These are phyloP conservation scores for Fraxinus nigra DNA, from an alignment of 305 asterid genomes.

Conservation along the genomic window DNA sequence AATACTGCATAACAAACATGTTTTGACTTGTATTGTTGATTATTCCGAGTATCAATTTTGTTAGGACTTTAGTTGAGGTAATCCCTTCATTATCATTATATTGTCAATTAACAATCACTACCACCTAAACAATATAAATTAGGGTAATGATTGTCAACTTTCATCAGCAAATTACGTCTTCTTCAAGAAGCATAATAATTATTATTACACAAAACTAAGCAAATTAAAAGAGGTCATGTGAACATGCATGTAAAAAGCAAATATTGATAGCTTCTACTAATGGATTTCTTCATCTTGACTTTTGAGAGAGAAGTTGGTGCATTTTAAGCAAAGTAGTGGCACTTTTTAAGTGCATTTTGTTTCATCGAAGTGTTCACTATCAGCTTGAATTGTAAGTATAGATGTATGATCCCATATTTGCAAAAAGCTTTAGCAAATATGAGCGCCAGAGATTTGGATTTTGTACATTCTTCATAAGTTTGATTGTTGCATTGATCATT, in stretches of 20 bases:
- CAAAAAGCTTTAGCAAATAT: constrained; percentile 58
- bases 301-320: neutral
- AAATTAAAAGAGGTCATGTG: neutral
- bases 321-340: constrained; percentile 29
- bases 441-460: constrained; percentile 57
- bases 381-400: constrained; percentile 23
- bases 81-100: constrained; percentile 30
- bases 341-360: constrained; percentile 5
- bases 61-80: constrained; percentile 35
- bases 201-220: neutral
- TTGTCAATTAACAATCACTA: constrained; percentile 15
- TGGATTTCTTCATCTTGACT: constrained; percentile 20
- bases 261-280: constrained; percentile 7
- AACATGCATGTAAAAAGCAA: neutral
- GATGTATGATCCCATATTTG: constrained; percentile 68
- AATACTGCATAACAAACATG: neutral
- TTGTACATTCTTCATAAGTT: constrained; percentile 40
- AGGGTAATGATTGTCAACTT: neutral
- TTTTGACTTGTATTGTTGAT: neutral
- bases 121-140: constrained; percentile 19
- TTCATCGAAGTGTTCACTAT: neutral
- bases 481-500: constrained; percentile 36
- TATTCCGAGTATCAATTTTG: neutral
- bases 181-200: neutral
- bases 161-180: neutral